These are phyloP conservation scores for Blastobotrys niveus DNA, from an alignment of 1,139 yeast genomes.

Conservation along the genomic window DNA sequence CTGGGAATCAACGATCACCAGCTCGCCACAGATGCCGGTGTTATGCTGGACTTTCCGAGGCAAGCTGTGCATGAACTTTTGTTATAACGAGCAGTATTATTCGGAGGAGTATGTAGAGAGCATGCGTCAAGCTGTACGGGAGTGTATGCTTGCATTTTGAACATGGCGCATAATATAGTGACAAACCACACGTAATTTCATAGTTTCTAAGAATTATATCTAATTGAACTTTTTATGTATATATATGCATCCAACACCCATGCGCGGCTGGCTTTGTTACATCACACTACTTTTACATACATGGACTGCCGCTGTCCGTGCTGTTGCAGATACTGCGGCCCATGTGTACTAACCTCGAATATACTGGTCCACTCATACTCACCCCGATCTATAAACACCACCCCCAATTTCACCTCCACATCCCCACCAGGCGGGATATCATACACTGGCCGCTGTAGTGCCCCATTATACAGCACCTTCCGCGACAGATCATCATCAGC, in stretches of 20 bases:
- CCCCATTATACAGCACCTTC: slow-evolving; percentile 49
- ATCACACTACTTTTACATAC: slow-evolving; percentile 29
- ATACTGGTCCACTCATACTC: slow-evolving; percentile 75
- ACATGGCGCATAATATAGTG: neutral
- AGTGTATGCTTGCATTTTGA: neutral
- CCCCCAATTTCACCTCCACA: slow-evolving; percentile 44
- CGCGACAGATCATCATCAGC: slow-evolving; percentile 26
- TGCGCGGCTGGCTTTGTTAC: neutral
- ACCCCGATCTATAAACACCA: slow-evolving; percentile 61
- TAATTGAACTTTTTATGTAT: neutral
- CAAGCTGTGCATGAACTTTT: neutral
- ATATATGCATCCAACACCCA: neutral
- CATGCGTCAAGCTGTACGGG: neutral
- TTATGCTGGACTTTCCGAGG: slow-evolving; percentile 2
- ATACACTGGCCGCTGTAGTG: slow-evolving; percentile 49
- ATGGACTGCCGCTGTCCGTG: slow-evolving; percentile 35
- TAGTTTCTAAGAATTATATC: neutral
- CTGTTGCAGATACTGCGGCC: slow-evolving; percentile 23
- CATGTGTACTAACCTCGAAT: slow-evolving; percentile 42
- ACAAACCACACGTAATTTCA: neutral
- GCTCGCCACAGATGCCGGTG: neutral
- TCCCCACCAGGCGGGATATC: slow-evolving; percentile 42
- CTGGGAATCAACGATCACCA: neutral
- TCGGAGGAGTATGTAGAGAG: neutral
- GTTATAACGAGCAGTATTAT: slow-evolving; percentile 1